Base-by-base conservation (phyloP, 257 asterid genomes). In the Echites panduratus region DNA sequence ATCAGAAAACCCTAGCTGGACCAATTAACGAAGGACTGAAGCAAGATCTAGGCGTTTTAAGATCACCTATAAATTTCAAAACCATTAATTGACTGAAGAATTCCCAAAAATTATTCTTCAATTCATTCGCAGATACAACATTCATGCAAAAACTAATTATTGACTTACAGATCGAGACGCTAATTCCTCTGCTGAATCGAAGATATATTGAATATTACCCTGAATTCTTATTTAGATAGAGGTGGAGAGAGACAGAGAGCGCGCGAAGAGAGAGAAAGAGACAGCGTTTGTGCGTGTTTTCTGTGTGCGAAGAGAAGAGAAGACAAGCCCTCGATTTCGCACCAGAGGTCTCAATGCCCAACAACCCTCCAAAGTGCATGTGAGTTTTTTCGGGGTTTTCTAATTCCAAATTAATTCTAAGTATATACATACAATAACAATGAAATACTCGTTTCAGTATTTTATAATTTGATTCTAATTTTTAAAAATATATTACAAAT, bases 31-130 rank as follows among this genome's bases (percentile, higher is more conserved):
- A 35, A 45, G 71, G 66, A 84, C 79, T 76, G 80, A 75, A 76
- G 77, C 71, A 79, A 82, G 96, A 91, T 89, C 95, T 83, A 81
- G 83, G 92, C 87, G 80, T 82, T 88, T 66, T 50, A 59, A 70
- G 72, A 3, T 47, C 19, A 38, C 65, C 68, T 66, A 77, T 24
- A 16, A 48, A 70, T 77, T 52, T 40, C 20, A 44, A 27, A n/a
- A 68, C 26, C 62, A 26, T 38, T 9, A 71, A 52, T 47, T 40
- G 70, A 48, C 70, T 14, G 50, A 76, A 41, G 64, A 76, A 76
- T 48, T 74, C 71, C 76, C 76, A 61, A 76, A 76, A 71, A 40
- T 70, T 44, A 61, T 48, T 43, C 66, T 74, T 35, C 65, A 69
- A 79, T 77, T 80, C 77, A 76, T 81, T 58, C 56, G 59, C 49